phyloP scores from a whole-genome alignment of 805 yeast genomes.

The Yarrowia bubula region DNA sequence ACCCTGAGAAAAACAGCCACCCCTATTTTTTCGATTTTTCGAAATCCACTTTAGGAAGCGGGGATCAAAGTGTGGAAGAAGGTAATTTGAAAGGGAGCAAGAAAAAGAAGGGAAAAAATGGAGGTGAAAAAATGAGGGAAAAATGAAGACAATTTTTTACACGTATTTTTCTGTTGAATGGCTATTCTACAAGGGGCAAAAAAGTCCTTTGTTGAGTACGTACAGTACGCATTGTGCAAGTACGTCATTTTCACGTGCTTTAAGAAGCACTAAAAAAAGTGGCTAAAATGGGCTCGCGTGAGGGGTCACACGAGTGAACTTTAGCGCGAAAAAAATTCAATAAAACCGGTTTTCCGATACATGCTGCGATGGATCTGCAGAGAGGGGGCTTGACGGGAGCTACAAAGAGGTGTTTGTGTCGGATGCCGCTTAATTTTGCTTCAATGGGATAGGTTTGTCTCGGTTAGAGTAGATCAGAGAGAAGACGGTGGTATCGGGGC shows the following conservation, averaged over 20 bases:
- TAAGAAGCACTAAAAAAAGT: too few relatives aligned
- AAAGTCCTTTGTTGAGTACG: neutral
- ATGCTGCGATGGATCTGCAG: too few relatives aligned
- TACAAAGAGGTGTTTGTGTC: too few relatives aligned
- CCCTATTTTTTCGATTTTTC: neutral
- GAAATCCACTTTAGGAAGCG: neutral
- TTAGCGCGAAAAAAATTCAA: neutral
- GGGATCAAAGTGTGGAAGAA: neutral
- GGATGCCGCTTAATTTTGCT: too few relatives aligned
- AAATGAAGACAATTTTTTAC: too few relatives aligned
- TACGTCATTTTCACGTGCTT: neutral
- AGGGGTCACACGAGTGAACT: neutral
- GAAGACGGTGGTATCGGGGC: too few relatives aligned
- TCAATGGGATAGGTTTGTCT: too few relatives aligned
- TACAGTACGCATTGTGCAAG: neutral
- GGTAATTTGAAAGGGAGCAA: too few relatives aligned
- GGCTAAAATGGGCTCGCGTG: neutral
- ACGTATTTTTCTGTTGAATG: neutral
- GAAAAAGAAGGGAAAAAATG: too few relatives aligned
- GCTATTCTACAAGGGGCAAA: neutral
- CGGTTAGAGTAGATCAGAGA: too few relatives aligned
- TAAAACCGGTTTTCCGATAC: neutral
- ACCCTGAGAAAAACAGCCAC: neutral
- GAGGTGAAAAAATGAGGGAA: too few relatives aligned
- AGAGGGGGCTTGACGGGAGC: too few relatives aligned